Evolutionary conservation across 345 rosid genomes (phyloP), one percentile per base, ranked within the genome.

Genomic region (Turritis glabra): DNA sequence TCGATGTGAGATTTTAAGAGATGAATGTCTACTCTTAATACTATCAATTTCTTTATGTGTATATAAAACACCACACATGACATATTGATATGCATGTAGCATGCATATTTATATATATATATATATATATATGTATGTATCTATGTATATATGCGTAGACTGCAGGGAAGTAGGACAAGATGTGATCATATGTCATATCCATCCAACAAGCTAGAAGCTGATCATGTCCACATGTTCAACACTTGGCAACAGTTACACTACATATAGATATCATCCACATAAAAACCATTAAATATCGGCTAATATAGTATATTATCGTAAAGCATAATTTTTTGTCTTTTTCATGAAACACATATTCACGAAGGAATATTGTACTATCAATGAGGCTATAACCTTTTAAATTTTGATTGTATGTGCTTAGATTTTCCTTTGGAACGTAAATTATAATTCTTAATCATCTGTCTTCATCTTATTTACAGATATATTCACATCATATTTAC

Each of bases 211-310:
- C 56, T 65, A 57, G 26, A 38, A 77, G 56, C 46, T 47, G 72
- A 77, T 71, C 37, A 58, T 47, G 57, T 38, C 81, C 81, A 78
- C 77, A 72, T 78, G 69, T 59, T 50, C 19, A 72, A 40, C 41
- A 29, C 67, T 56, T 47, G 59, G 63, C 18, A 62, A 62, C 54
- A 46, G 52, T 60, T 51, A 41, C 30, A 51, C 41, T 50, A 35
- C 29, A 11, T 59, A 14, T 5, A 30, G 3, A 43, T 61, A 61
- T 47, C 38, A 61, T 53, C 70, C 75, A 76, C 71, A 54, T 15
- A 77, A 63, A 63, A 46, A 3, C 52, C 21, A 44, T 9, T 25
- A 21, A 69, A 40, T 61, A 60, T 46, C 63, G 4, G 2, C 47
- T 51, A 48, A 30, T 44, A 46, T 37, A 46, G 0, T 33, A 41